Conservation (phyloP, 257 asterid genomes). For the Solanum stenotomum region DNA sequence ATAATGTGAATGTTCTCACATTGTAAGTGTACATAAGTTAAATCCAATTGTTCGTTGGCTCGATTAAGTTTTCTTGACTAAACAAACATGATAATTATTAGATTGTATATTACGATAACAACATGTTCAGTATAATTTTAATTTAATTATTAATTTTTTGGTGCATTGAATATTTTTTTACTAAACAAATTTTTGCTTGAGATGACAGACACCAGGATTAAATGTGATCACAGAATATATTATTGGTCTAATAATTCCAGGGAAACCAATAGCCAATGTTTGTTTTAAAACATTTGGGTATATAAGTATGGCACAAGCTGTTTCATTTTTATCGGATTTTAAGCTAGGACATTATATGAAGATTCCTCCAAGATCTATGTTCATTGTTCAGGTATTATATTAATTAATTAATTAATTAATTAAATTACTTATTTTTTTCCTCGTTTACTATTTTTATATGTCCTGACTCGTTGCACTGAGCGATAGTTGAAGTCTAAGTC, state of each 20-base stretch:
- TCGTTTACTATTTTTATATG: neutral
- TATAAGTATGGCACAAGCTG: constrained; percentile 67
- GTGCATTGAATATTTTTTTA: neutral
- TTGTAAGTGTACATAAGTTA: neutral
- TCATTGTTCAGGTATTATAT: constrained; percentile 47
- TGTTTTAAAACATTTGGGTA: constrained; percentile 77
- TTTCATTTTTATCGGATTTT: constrained; percentile 50
- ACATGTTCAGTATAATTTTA: neutral
- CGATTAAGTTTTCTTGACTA: neutral
- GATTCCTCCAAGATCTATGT: constrained; percentile 83
- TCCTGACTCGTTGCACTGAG: too few relatives aligned
- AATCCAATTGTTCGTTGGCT: neutral
- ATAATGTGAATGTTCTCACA: neutral
- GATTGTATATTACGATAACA: neutral
- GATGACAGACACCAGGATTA: constrained; percentile 23
- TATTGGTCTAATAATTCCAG: constrained; percentile 62
- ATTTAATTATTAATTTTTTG: neutral
- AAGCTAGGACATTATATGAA: constrained; percentile 85
- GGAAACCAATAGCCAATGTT: constrained; percentile 74
- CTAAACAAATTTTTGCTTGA: neutral
- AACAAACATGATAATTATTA: neutral
- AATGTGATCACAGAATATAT: constrained; percentile 66
- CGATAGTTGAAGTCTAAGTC: too few relatives aligned
- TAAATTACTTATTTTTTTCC: neutral
- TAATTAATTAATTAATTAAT: too few relatives aligned